Percentiles rank a stretch among this genome's conserved stretches.
These are phyloP conservation scores for Scedosporium dehoogii DNA, from an alignment of 2,329 filamentous ascomycete species.

Conservation along the genomic window DNA sequence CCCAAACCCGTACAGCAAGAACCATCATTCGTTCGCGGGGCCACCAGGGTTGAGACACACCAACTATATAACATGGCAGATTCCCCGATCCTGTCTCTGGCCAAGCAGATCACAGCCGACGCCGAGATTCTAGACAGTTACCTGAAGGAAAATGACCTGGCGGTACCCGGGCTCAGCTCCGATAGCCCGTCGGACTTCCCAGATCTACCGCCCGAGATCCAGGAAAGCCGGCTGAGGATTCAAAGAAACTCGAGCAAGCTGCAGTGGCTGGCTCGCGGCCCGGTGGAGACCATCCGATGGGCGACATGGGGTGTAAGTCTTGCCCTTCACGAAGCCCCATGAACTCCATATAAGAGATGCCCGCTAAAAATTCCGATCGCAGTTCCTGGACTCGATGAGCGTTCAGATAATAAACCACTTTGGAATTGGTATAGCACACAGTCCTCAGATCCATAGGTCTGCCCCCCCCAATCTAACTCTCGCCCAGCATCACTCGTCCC, in stretches of 20 bases:
- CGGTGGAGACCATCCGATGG: constrained; percentile 41
- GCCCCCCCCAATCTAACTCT: constrained; percentile 9
- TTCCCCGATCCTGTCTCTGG: background rate
- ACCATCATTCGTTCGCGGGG: too few species aligned
- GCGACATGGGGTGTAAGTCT: constrained; percentile 38
- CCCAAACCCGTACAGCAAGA: too few species aligned
- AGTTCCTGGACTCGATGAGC: constrained; percentile 41
- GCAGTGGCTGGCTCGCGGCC: constrained; percentile 35
- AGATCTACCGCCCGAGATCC: constrained; percentile 33
- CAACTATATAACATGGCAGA: background rate
- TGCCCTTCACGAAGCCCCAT: background rate
- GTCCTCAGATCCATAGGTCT: background rate
- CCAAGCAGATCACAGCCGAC: background rate
- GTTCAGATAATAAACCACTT: constrained; percentile 41
- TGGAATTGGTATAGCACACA: constrained; percentile 29
- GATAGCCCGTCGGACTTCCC: constrained; percentile 36
- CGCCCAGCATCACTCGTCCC: constrained; percentile 39
- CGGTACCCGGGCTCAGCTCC: constrained; percentile 7
- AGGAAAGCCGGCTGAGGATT: constrained; percentile 34
- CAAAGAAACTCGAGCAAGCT: constrained; percentile 39
- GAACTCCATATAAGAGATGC: background rate
- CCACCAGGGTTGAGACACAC: too few species aligned
- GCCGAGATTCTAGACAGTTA: background rate
- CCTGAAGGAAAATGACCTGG: background rate
- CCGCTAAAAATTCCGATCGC: background rate